Conservation (phyloP, 1,139 yeast species). For the Sugiyamaella pinicola region DNA sequence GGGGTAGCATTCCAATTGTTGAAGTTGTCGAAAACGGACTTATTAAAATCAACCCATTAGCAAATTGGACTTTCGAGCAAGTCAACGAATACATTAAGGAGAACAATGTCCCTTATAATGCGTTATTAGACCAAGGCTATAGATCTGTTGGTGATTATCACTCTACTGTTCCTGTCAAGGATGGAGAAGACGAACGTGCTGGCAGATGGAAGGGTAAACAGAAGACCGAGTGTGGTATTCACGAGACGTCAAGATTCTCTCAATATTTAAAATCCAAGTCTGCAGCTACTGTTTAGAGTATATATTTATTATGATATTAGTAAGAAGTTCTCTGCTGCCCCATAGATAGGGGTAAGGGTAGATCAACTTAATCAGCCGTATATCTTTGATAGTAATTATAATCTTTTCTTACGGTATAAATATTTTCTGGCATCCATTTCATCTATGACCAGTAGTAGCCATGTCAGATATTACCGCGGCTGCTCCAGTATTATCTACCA, state of each 20-base stretch:
- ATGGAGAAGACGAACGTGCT: slow-evolving; percentile 91
- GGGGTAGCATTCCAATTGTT: slow-evolving; percentile 71
- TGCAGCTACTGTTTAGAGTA: slow-evolving; percentile 6
- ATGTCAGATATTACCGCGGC: slow-evolving; percentile 24
- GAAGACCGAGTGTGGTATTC: slow-evolving; percentile 97
- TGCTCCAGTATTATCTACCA: slow-evolving; percentile 65
- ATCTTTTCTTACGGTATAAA: no score
- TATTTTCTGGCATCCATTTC: no score
- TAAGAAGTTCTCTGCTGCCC: neutral
- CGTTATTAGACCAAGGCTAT: slow-evolving; percentile 80
- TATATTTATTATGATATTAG: neutral
- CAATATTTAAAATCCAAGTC: slow-evolving; percentile 47
- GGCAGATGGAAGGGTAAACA: slow-evolving; percentile 96
- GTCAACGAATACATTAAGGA: slow-evolving; percentile 70
- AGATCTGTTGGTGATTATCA: slow-evolving; percentile 96
- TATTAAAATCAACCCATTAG: slow-evolving; percentile 85
- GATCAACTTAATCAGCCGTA: neutral
- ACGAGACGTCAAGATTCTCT: slow-evolving; percentile 72
- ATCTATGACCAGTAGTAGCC: neutral
- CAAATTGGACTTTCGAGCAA: slow-evolving; percentile 75
- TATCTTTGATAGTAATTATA: neutral
- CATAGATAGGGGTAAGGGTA: neutral
- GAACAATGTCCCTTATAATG: slow-evolving; percentile 82
- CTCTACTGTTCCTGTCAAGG: slow-evolving; percentile 84
- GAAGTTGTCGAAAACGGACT: slow-evolving; percentile 75